Conservation (phyloP, 179 eudicot genomes). For the Silene vulgaris region DNA sequence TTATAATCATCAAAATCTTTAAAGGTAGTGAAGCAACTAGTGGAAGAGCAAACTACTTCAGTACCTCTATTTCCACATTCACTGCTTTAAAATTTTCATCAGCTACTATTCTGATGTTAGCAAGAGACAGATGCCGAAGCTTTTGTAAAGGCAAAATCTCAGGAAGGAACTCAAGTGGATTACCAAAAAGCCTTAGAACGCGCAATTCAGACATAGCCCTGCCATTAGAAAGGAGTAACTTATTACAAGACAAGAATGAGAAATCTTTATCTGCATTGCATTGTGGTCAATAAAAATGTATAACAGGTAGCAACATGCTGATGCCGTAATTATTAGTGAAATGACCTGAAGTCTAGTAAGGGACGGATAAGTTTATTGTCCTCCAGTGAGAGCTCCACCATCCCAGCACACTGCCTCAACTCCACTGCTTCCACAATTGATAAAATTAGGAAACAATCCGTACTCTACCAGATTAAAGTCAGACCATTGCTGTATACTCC, state of each 20-base stretch:
- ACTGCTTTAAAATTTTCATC: slow-evolving; percentile 84
- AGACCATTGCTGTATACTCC: slow-evolving; percentile 13
- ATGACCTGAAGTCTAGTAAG: slow-evolving; percentile 91
- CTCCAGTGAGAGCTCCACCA: slow-evolving; percentile 92
- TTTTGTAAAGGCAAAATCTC: slow-evolving; percentile 86
- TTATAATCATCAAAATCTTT: slow-evolving; percentile 15
- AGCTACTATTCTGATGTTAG: slow-evolving; percentile 83
- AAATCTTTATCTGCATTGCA: slow-evolving; percentile 2
- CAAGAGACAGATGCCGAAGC: slow-evolving; percentile 95
- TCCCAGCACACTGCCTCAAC: slow-evolving; percentile 80
- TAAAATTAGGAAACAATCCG: slow-evolving; percentile 18
- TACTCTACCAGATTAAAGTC: background rate
- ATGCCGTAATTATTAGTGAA: slow-evolving; percentile 13
- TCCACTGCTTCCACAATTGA: slow-evolving; percentile 55
- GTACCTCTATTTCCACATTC: slow-evolving; percentile 93
- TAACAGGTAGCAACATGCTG: slow-evolving; percentile 16
- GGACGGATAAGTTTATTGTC: slow-evolving; percentile 97
- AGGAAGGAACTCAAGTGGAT: slow-evolving; percentile 95
- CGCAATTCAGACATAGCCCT: slow-evolving; percentile 94
- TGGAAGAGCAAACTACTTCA: slow-evolving; percentile 11
- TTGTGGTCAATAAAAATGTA: slow-evolving; percentile 2
- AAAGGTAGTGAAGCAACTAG: background rate
- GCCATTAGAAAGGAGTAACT: slow-evolving; percentile 30
- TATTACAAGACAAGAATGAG: slow-evolving; percentile 24
- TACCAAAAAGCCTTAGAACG: slow-evolving; percentile 85